Base-by-base conservation (phyloP, 768 basidiomycete genomes). In the Russula abietina region DNA sequence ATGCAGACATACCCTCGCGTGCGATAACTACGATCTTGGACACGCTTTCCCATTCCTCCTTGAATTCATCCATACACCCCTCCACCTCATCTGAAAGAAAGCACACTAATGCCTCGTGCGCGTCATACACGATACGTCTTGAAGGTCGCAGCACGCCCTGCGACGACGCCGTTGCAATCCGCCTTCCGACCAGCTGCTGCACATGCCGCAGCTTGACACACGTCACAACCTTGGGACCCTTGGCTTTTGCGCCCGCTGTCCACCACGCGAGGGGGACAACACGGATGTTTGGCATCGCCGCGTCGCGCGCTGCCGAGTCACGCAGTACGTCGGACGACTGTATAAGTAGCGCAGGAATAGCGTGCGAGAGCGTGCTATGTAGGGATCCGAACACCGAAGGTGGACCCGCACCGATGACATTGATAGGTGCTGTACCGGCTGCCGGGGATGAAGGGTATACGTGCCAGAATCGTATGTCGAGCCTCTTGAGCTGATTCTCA, bases 1-100 rank as follows among this genome's bases (percentile, higher is more conserved):
- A 49, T 3, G 45, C 12, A 53, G n/a, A 69, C 78, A 61, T 70
- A 91, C 92, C 85, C 77, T 94, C 91, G 63, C 91, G 83, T 14
- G 93, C 93, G 59, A 96, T 93, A 30, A 94, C 90, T 14, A 94
- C 91, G 82, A 94, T 93, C 75, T 93, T 95, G 22, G 91, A 91
- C 33, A 96, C 89, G 50, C 89, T 79, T 45, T 91, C 90, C 92
- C 93, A 96, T 73, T 94, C 93, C 70, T 93, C 90, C 67, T 91
- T 75, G 71, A 97, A 94, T 68, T 93, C 88, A 62, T 89, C 88
- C 22, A 97, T 91, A 69, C 93, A 95, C 9, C 85, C 86, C 67
- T 93, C 84, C 66, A 95, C 88, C 69, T 93, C 83, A 67, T 91
- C 88, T 1, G 91, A 91, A 39, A 91, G 75, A 73, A 97, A 95